A percentile compares a stretch with the other conserved stretches of the same genome.
These are phyloP conservation scores for Hypoxylon sp. DNA, from an alignment of 2,329 filamentous ascomycete genomes.

Conservation along the genomic window DNA sequence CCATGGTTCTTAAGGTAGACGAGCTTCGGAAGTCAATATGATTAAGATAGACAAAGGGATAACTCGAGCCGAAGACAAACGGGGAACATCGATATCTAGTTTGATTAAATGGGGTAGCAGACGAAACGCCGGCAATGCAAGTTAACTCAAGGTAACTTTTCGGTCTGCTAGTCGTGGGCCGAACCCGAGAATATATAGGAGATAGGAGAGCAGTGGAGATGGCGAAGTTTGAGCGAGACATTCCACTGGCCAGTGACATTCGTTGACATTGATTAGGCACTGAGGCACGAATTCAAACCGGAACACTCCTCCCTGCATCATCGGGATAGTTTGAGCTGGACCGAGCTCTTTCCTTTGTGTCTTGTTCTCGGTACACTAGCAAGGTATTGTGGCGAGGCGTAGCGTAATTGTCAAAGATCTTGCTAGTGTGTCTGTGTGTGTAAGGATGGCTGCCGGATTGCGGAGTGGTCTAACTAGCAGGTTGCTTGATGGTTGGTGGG, in stretches of 20 bases:
- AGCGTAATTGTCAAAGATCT: constrained; percentile 34
- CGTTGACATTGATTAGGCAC: constrained; percentile 49
- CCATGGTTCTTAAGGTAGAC: constrained; percentile 51
- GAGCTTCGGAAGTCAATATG: constrained; percentile 35
- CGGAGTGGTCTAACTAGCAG: neutral
- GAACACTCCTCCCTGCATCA: constrained; percentile 51
- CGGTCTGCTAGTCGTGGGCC: constrained; percentile 49
- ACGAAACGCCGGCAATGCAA: constrained; percentile 48
- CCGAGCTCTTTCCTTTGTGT: constrained; percentile 29
- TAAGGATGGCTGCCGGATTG: constrained; percentile 13
- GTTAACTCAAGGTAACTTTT: constrained; percentile 46
- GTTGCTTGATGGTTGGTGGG: constrained; percentile 28
- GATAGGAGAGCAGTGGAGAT: constrained; percentile 49
- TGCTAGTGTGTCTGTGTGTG: constrained; percentile 22
- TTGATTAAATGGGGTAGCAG: constrained; percentile 50
- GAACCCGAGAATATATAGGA: constrained; percentile 56
- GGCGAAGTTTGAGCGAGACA: constrained; percentile 49
- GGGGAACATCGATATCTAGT: constrained; percentile 48
- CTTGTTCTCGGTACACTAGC: constrained; percentile 37
- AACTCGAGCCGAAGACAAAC: constrained; percentile 50
- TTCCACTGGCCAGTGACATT: constrained; percentile 49
- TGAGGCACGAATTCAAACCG: constrained; percentile 55
- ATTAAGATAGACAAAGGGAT: constrained; percentile 40
- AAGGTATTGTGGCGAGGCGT: constrained; percentile 39
- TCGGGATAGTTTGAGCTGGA: constrained; percentile 46